phyloP scores from a whole-genome alignment of 2,329 filamentous ascomycete genomes.

The Cladosporium sp. region DNA sequence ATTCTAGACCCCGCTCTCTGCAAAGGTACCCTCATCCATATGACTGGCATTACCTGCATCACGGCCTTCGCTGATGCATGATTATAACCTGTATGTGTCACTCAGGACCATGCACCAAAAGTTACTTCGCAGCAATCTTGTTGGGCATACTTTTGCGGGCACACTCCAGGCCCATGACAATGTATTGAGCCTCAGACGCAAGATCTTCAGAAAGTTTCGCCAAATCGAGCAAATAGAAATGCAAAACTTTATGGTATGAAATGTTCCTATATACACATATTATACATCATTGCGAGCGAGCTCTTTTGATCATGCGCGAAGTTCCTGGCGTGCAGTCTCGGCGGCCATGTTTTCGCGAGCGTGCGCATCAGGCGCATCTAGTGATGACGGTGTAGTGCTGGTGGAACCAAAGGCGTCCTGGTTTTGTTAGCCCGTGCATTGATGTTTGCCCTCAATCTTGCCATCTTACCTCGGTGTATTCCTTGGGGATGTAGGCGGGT shows the following conservation, averaged over 20 bases:
- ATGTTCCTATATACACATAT: constrained; percentile 9
- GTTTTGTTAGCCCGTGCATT: background rate
- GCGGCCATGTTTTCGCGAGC: constrained; percentile 7
- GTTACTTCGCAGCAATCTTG: too few relatives aligned
- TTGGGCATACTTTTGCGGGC: too few relatives aligned
- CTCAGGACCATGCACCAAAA: too few relatives aligned
- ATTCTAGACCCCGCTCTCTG: too few relatives aligned
- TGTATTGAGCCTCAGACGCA: too few relatives aligned
- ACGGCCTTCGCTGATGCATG: too few relatives aligned
- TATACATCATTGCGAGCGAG: constrained; percentile 6
- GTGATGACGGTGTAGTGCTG: background rate
- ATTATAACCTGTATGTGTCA: too few relatives aligned
- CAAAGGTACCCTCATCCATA: too few relatives aligned
- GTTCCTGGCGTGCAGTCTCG: constrained; percentile 7
- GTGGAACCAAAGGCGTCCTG: constrained; percentile 3
- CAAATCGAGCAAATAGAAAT: background rate
- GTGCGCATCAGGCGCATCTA: background rate
- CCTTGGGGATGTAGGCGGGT: constrained; percentile 8
- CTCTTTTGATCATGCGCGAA: background rate
- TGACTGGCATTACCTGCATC: too few relatives aligned
- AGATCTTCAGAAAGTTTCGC: too few relatives aligned
- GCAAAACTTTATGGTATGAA: background rate
- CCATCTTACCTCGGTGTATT: background rate
- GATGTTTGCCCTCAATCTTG: background rate
- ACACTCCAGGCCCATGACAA: too few relatives aligned